Percentiles rank a stretch among this genome's conserved stretches.
These are phyloP conservation scores for Sorghum bicolor DNA, from an alignment of 176 grass and related monocot genomes.

Conservation along the genomic window DNA sequence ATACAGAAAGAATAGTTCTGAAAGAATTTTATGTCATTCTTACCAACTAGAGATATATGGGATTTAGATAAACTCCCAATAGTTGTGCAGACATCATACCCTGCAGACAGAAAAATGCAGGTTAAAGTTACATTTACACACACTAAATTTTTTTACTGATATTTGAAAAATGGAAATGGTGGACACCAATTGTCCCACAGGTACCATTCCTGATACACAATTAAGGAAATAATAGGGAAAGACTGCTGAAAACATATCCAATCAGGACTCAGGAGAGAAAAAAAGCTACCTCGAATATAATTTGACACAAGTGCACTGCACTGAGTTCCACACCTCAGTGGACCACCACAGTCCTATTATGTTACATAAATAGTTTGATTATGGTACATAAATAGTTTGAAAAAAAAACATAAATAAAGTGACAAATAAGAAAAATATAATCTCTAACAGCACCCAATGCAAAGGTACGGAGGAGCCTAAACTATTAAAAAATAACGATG, in stretches of 20 bases:
- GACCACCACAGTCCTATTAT: constrained; percentile 80
- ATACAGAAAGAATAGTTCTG: constrained; percentile 8
- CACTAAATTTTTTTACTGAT: background rate
- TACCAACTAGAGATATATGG: constrained; percentile 75
- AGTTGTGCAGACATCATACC: constrained; percentile 85
- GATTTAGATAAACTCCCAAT: constrained; percentile 50
- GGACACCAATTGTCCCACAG: background rate
- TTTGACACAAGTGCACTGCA: constrained; percentile 87
- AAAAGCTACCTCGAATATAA: constrained; percentile 50
- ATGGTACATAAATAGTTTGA: constrained; percentile 23
- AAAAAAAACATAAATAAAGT: background rate
- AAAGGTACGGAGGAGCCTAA: constrained; percentile 1
- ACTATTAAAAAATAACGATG: background rate
- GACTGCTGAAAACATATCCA: constrained; percentile 18
- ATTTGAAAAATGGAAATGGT: constrained; percentile 6
- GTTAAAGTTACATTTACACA: background rate
- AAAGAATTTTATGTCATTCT: background rate
- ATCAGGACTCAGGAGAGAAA: background rate
- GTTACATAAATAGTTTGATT: constrained; percentile 22
- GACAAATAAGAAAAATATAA: background rate
- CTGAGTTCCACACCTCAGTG: constrained; percentile 60
- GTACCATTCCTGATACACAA: background rate
- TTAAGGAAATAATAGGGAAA: background rate
- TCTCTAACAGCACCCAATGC: background rate
- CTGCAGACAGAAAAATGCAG: constrained; percentile 40